Evolutionary conservation across 192 early-diverging fungal species (phyloP).

Genomic region (Dissophora globulifera): DNA sequence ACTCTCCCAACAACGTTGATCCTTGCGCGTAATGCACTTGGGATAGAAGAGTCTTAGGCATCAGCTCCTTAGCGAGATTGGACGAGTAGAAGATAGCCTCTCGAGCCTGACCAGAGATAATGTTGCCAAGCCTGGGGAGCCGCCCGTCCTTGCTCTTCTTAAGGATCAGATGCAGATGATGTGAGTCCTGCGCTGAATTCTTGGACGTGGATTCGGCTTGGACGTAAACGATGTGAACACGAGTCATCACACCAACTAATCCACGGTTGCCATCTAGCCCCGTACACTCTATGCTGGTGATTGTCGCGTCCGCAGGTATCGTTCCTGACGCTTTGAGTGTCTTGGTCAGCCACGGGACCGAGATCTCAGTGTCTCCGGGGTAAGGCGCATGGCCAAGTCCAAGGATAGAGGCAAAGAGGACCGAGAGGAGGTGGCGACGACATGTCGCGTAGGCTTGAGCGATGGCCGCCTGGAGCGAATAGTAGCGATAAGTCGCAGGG

Average conservation of each 20-base stretch:
- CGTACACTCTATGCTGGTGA: constrained; percentile 14
- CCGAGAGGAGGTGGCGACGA: constrained; percentile 8
- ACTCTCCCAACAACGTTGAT: constrained; percentile 27
- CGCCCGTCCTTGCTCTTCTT: constrained; percentile 26
- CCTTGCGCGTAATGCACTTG: constrained; percentile 29
- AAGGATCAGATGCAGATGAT: constrained; percentile 26
- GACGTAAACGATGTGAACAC: constrained; percentile 20
- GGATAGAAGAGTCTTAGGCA: constrained; percentile 15
- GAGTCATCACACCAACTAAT: constrained; percentile 29
- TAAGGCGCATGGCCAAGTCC: constrained; percentile 22
- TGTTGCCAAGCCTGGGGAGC: constrained; percentile 9
- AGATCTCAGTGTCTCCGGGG: constrained; percentile 36
- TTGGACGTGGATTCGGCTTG: background rate
- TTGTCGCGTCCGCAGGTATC: constrained; percentile 9
- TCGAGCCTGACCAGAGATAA: constrained; percentile 23
- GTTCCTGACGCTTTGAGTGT: constrained; percentile 7
- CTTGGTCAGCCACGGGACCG: constrained; percentile 16
- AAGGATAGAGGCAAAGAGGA: constrained; percentile 5
- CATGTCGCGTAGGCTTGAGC: constrained; percentile 25
- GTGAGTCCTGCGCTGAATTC: background rate
- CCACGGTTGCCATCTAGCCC: constrained; percentile 40
- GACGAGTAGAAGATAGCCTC: constrained; percentile 36
- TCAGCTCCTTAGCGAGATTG: constrained; percentile 20
- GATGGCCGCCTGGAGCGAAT: constrained; percentile 19
- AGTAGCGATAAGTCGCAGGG: constrained; percentile 12